phyloP scores from a whole-genome alignment of 257 asterid species.

The Orobanche coerulescens region DNA sequence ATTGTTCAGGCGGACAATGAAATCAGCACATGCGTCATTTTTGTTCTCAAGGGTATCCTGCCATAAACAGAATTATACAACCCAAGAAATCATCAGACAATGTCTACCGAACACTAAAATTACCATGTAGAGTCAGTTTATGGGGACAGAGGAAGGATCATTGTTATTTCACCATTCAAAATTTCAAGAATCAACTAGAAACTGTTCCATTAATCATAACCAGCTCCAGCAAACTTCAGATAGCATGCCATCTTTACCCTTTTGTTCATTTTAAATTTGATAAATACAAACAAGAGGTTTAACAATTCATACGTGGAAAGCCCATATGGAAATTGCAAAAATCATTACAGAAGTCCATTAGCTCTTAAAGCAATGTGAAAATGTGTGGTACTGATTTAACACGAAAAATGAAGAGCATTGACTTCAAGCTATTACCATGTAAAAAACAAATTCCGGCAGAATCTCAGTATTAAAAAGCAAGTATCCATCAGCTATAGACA shows the following conservation, averaged over 20 bases:
- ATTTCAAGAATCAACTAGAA: background rate
- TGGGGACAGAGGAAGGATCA: constrained; percentile 7
- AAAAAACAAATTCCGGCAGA: background rate
- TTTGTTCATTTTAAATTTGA: background rate
- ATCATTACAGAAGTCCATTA: constrained; percentile 6
- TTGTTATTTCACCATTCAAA: background rate
- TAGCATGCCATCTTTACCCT: background rate
- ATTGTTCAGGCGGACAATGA: constrained; percentile 61
- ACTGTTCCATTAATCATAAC: background rate
- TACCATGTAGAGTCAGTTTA: constrained; percentile 12
- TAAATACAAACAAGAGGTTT: background rate
- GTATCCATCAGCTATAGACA: constrained; percentile 9
- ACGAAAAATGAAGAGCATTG: background rate
- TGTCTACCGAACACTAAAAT: constrained; percentile 16
- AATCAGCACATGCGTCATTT: constrained; percentile 52
- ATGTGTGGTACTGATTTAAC: background rate
- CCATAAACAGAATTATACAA: constrained; percentile 24
- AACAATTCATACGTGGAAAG: background rate
- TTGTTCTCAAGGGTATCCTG: constrained; percentile 72
- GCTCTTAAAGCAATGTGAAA: constrained; percentile 6
- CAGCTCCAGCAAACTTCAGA: constrained; percentile 16
- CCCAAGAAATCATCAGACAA: background rate
- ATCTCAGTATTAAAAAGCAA: background rate
- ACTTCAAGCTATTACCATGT: background rate
- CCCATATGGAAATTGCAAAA: constrained; percentile 7